Conservation (phyloP, 441 rosid species). For the Sinapis alba region DNA sequence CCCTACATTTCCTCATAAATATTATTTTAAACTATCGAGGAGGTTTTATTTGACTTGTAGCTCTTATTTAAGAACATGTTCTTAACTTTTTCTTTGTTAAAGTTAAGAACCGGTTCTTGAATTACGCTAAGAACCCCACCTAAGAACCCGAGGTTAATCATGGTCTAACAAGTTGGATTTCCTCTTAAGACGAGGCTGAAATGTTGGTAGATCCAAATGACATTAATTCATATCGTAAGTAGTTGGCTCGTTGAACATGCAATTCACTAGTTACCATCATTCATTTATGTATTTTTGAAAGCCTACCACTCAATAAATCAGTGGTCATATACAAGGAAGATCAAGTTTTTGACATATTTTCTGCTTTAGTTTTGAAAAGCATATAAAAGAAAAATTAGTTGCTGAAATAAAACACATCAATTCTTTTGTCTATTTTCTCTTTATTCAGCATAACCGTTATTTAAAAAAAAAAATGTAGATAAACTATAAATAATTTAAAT, state of each 20-base stretch:
- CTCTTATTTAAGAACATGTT: too few relatives aligned
- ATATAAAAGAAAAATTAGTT: background rate
- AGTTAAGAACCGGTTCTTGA: too few relatives aligned
- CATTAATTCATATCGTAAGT: background rate
- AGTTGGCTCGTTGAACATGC: background rate
- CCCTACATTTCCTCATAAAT: background rate
- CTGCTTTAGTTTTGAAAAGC: background rate
- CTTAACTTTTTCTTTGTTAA: too few relatives aligned
- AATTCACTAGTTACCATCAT: background rate
- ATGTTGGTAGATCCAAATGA: background rate
- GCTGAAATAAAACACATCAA: background rate
- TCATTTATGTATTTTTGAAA: background rate
- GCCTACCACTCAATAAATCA: background rate
- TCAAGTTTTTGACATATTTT: background rate
- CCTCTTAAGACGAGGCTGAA: background rate
- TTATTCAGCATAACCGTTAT: background rate
- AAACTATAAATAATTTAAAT: too few relatives aligned
- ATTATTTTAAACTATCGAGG: background rate
- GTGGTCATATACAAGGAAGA: background rate
- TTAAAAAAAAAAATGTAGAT: too few relatives aligned
- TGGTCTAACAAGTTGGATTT: background rate
- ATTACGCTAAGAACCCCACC: too few relatives aligned
- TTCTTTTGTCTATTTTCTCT: background rate
- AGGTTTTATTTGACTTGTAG: background rate
- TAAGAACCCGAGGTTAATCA: too few relatives aligned